phyloP scores from a whole-genome alignment of 225 moss, liverwort and hornwort species.

The Pleurozium schreberi region DNA sequence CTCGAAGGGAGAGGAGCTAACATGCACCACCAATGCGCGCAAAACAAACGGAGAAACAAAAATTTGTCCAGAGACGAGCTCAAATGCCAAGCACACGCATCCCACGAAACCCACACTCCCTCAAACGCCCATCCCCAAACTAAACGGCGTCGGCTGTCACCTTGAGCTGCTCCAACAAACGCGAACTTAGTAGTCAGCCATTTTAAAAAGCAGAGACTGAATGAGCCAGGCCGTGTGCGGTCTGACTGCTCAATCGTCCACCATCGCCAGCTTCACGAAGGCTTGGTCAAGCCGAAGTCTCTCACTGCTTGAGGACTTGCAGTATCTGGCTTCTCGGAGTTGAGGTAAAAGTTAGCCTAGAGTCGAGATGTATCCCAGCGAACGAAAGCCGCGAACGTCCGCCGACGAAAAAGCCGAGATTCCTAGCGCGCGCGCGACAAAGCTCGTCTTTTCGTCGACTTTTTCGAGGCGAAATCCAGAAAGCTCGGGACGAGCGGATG shows the following conservation, averaged over 20 bases:
- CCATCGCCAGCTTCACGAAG: neutral
- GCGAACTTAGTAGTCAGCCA: neutral
- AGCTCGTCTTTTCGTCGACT: slow-evolving; percentile 14
- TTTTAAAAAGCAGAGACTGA: neutral
- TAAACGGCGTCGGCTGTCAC: neutral
- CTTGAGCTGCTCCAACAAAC: neutral
- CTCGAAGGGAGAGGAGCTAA: neutral
- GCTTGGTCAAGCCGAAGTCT: neutral
- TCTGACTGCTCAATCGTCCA: neutral
- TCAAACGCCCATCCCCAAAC: neutral
- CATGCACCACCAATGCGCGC: neutral
- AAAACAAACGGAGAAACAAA: neutral
- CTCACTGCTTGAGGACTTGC: neutral
- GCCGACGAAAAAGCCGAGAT: neutral
- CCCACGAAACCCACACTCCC: neutral
- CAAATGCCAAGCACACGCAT: neutral
- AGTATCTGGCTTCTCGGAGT: neutral
- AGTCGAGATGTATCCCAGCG: neutral
- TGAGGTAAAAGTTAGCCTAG: neutral
- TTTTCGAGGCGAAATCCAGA: neutral
- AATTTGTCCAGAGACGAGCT: neutral
- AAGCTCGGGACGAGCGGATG: neutral
- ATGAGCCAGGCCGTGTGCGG: neutral
- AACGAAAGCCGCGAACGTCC: neutral
- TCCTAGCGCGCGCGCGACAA: neutral